Base-by-base conservation (phyloP, 352 stramenopile genomes). In the Phytophthora cryptogea region DNA sequence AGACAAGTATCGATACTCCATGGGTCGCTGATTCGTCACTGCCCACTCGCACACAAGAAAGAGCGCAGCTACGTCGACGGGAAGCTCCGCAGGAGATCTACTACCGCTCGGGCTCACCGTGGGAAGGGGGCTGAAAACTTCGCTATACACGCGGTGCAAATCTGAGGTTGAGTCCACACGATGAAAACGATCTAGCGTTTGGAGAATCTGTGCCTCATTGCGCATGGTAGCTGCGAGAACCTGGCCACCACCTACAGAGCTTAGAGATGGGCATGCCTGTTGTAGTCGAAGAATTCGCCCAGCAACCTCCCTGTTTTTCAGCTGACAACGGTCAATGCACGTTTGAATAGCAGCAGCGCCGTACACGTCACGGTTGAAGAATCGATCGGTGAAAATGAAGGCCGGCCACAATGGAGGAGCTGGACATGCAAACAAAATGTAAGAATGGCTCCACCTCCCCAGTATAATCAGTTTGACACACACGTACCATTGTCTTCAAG, bases 31-130 rank as follows among this genome's bases (percentile, higher is more conserved):
- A 31, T 76, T 87, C 14, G 84, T 91, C 17, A 95, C 80, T 13
- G 84, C 81, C 86, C 86, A 95, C 44, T 95, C 86, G 28, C 84
- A 94, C 2, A 95, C 70, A 5, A 92, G 64, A 36, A 91, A 86
- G 35, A 95, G 52, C 8, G 75, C 79, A 26, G 83, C 68, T 11
- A 88, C 64, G 52, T 95, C 85, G 6, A 94, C 72, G n/a, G 80
- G 82, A 1, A 92, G 54, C 16, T 87, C 75, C 8, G 41, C 49
- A 46, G 68, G 28, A 4, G 42, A 42, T 47, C 31, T 37, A 52
- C 40, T 65, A 27, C 46, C 43, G 14, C 47, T 67, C 11, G 51
- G 28, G 28, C 47, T 68, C 8, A 78, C 59, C 20, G 59, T 54
- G 17, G 71, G 66, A 7, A 88, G 47, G 16, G 84, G 76, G 9